phyloP scores from a whole-genome alignment of 768 basidiomycete species.

The Leccinum broughii region DNA sequence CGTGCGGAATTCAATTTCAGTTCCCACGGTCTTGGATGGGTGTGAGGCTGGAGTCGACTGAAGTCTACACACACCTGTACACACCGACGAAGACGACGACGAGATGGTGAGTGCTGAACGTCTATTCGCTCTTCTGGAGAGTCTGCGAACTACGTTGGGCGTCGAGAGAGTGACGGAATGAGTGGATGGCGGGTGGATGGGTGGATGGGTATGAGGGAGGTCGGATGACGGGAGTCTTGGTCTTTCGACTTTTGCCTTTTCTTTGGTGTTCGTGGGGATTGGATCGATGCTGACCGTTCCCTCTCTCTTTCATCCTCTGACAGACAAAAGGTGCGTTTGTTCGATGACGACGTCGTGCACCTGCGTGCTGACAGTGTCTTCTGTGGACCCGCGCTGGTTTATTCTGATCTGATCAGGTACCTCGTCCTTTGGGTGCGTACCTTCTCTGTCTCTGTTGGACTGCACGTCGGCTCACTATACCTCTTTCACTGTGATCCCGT shows the following conservation, averaged over 20 bases:
- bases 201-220: constrained; percentile 12
- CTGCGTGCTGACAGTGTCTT: background rate
- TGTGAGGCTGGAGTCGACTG: background rate
- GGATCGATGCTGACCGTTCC: constrained; percentile 22
- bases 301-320: constrained; percentile 15
- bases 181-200: constrained; percentile 17
- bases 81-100: constrained; percentile 34
- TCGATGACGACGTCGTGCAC: background rate
- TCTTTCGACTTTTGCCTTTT: background rate
- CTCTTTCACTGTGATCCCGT: background rate
- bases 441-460: background rate
- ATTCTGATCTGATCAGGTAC: constrained; percentile 64
- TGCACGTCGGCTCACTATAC: background rate
- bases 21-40: constrained; percentile 23
- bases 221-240: constrained; percentile 37
- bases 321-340: constrained; percentile 83
- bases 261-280: background rate
- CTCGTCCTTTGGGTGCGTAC: constrained; percentile 91
- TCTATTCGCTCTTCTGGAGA: constrained; percentile 10
- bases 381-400: background rate
- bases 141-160: background rate
- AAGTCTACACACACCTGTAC: background rate
- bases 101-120: constrained; percentile 46
- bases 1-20: background rate
- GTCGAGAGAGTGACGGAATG: constrained; percentile 22